Base-by-base conservation (phyloP, 305 asterid genomes). In the Fraxinus xanthoxyloides region DNA sequence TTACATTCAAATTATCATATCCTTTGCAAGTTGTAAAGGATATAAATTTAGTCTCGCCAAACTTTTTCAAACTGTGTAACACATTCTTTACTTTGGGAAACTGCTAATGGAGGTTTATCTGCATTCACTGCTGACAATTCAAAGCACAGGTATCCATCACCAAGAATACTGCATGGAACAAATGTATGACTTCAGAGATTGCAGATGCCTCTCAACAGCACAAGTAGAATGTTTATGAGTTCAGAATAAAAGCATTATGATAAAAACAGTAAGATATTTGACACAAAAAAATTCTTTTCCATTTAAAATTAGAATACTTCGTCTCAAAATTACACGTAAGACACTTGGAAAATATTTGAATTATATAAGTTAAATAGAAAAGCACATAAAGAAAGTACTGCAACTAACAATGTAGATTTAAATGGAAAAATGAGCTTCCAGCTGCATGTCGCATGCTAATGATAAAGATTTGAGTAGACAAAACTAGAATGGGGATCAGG, bases 81-180 rank as follows among this genome's bases (percentile, higher is more conserved):
- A 17, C 98, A 97, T 34, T 90, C 89, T 85, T 93, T 95, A 89
- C 93, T 93, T 81, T 92, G 93, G 79, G 93, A 87, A 70, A 90
- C 84, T 0, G 92, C 90, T 78, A 95, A 87, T 24, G 97, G 98
- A 72, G 98, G 98, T 88, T 95, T 93, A 88, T 95, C 98, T 73
- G 99, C 98, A 89, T 95, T 94, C 79, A 94, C 93, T 19, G 95
- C 98, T 26, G 99, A 92, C 82, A 95, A 81, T 87, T 94, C 99
- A 85, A 92, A 95, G 97, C 98, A 95, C 63, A 95, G 97, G 84
- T 89, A 94, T 85, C 97, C 98, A 85, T 88, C 98, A 82, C 97
- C 95, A 48, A 89, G 91, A 81, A 94, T 89, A 89, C 99, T 95
- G 95, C 95, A 90, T 30, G 79, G 81, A 65, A 83, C 81, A 75